phyloP scores from a whole-genome alignment of 164 flowering plant species.

The Sextonia rubra region DNA sequence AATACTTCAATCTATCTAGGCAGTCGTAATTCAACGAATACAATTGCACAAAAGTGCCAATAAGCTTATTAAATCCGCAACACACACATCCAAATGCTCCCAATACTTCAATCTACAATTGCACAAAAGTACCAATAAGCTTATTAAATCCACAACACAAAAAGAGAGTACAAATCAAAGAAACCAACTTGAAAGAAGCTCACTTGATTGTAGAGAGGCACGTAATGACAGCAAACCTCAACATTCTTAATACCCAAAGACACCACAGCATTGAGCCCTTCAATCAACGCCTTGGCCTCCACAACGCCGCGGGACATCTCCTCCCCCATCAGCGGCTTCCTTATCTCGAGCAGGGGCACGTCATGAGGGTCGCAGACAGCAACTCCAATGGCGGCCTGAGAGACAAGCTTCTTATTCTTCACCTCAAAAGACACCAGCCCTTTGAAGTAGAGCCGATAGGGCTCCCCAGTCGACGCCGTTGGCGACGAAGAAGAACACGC shows the following conservation, averaged over 20 bases:
- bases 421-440: conserved; percentile 56
- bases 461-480: neutral
- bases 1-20: too few species aligned
- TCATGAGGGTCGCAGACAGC: conserved; percentile 59
- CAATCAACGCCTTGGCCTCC: conserved; percentile 56
- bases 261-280: conserved; percentile 57
- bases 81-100: too few species aligned
- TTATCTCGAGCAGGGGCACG: conserved; percentile 37
- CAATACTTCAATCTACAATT: too few species aligned
- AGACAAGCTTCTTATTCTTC: conserved; percentile 11
- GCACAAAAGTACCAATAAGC: too few species aligned
- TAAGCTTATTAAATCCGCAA: too few species aligned
- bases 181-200: conserved; percentile 19
- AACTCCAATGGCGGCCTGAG: conserved; percentile 38
- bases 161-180: too few species aligned
- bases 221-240: conserved; percentile 36
- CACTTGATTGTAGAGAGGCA: conserved; percentile 50
- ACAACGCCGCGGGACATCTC: conserved; percentile 27
- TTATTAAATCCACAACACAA: too few species aligned
- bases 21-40: too few species aligned
- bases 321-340: conserved; percentile 38
- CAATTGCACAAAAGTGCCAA: too few species aligned
- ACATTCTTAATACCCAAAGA: conserved; percentile 47
- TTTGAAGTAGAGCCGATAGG: conserved; percentile 53
- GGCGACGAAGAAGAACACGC: conserved; percentile 4